Evolutionary conservation across 192 early-diverging fungal genomes (phyloP), one percentile per base, ranked within the genome.

Genomic region (Fimicolochytrium jonesii): DNA sequence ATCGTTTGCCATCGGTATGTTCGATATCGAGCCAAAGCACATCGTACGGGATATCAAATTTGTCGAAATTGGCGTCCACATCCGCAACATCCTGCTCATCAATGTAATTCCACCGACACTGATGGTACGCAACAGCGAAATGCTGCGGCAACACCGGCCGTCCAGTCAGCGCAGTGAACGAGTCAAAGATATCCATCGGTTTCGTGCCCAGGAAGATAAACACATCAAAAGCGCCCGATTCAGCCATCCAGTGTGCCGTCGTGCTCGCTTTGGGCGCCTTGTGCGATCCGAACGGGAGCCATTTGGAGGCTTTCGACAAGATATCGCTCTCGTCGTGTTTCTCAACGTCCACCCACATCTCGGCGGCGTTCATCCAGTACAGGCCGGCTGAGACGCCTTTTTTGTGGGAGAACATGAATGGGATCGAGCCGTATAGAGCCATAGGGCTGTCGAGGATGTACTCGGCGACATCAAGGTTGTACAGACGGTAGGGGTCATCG

Each of bases 1-100:
- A 99, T 30, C 86, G 77, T 82, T 98, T 99, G 36, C 88, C 89
- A 71, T 98, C 91, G n/a, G 95, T 98, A 66, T 99, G 92, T 66
- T 99, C 97, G 74, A 99, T 99, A 75, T 99, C 97, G 50, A 99
- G 75, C 97, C 97, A 99, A 32, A 99, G 80, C 1, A 98, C 95
- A 77, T 99, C 97, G 66, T 93, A 93, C 6, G 97, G 95, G 51
- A 99, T 95, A 33, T 88, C 88, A 66, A 91, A 65, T 57, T 85
- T 76, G 65, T 99, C 94, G 77, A 99, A 92, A 43, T 88, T 85
- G 18, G 75, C 80, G 70, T 92, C 90, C 0, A 97, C 92, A 28
- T 85, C 84, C 10, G 77, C 54, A 4, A 97, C 95, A 73, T 99
- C 97, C 26, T 81, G 79, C 58, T 95, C 86, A 56, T 89, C 90